These are phyloP conservation scores for Styphnolobium japonicum DNA, from an alignment of 306 rosid genomes.

Conservation along the genomic window DNA sequence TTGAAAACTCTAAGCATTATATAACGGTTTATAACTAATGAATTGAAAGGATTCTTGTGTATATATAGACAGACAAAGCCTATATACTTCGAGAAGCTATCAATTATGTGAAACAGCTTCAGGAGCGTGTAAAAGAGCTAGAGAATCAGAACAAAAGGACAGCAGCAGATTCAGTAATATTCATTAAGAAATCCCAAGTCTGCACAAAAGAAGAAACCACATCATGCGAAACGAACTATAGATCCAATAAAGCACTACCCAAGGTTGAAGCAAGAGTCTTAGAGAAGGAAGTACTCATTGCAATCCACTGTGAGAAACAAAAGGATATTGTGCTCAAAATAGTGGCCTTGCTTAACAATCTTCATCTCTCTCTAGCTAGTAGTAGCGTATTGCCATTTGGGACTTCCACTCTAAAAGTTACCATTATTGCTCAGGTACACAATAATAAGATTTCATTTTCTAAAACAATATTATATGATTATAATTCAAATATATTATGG, in stretches of 20 bases:
- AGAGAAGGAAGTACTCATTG: conserved; percentile 30
- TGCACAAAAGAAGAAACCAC: neutral
- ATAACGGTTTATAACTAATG: too few species aligned
- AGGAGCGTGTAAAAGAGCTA: conserved; percentile 18
- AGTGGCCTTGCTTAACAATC: conserved; percentile 22
- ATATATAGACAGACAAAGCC: conserved; percentile 18
- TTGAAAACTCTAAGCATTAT: too few species aligned
- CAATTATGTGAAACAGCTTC: conserved; percentile 25
- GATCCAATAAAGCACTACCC: neutral
- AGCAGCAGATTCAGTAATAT: neutral
- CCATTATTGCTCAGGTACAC: conserved; percentile 34
- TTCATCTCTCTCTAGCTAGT: conserved; percentile 26
- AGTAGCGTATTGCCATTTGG: conserved; percentile 38
- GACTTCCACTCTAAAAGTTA: conserved; percentile 24
- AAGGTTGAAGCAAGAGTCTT: conserved; percentile 23
- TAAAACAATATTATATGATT: neutral
- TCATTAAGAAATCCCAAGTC: conserved; percentile 12
- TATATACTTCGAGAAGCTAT: conserved; percentile 22
- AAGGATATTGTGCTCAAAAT: conserved; percentile 26
- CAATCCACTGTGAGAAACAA: conserved; percentile 29
- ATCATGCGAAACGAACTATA: neutral
- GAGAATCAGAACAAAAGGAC: conserved; percentile 13
- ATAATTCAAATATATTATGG: neutral
- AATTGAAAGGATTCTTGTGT: too few species aligned
- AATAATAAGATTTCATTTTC: neutral